These are phyloP conservation scores for Pseudonectria buxi DNA, from an alignment of 2,329 filamentous ascomycete species.

Conservation along the genomic window DNA sequence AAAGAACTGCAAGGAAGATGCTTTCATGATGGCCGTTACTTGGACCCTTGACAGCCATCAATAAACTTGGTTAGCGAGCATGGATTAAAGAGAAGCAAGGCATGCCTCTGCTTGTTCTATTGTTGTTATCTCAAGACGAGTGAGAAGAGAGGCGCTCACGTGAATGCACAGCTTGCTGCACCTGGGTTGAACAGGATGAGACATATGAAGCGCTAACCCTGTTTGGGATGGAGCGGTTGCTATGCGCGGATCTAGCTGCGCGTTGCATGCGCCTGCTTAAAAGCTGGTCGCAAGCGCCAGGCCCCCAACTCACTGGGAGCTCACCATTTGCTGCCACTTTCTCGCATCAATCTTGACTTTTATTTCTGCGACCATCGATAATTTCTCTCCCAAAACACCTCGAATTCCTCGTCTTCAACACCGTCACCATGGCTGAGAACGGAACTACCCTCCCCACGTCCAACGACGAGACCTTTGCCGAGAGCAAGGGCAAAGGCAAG, in stretches of 20 bases:
- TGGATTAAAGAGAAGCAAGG: too few species aligned
- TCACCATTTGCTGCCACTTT: slow-evolving; percentile 16
- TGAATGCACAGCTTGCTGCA: slow-evolving; percentile 1
- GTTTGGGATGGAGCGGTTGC: slow-evolving; percentile 26
- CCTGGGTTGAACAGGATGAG: background rate
- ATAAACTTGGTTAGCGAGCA: too few species aligned
- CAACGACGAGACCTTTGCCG: slow-evolving; percentile 34
- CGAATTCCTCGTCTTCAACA: slow-evolving; percentile 1
- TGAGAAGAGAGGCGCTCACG: too few species aligned
- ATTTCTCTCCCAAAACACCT: slow-evolving; percentile 8
- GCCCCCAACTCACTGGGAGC: slow-evolving; percentile 14
- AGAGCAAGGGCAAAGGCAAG: slow-evolving; percentile 87
- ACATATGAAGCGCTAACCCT: slow-evolving; percentile 4
- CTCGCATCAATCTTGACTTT: slow-evolving; percentile 17
- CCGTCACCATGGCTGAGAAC: slow-evolving; percentile 42
- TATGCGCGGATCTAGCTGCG: slow-evolving; percentile 19
- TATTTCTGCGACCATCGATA: slow-evolving; percentile 9
- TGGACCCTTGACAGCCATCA: too few species aligned
- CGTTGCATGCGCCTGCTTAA: slow-evolving; percentile 21
- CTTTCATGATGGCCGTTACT: too few species aligned
- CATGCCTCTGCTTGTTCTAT: too few species aligned
- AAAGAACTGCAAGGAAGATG: too few species aligned
- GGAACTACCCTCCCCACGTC: slow-evolving; percentile 39
- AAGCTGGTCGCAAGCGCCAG: slow-evolving; percentile 16
- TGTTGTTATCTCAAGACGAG: too few species aligned